phyloP scores from a whole-genome alignment of 345 rosid genomes.

The Sisymbrium irio region DNA sequence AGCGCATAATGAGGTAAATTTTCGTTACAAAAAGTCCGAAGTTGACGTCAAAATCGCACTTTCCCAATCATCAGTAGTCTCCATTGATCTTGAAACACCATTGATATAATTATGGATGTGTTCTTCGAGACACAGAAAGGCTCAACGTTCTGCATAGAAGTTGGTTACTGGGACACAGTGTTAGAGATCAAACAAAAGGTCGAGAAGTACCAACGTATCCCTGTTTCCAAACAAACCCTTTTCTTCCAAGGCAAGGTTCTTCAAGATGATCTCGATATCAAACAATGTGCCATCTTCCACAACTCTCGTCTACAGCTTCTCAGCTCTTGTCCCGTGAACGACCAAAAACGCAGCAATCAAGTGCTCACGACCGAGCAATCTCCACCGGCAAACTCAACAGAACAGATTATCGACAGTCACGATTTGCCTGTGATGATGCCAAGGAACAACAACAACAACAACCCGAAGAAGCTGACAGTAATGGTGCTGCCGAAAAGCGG shows the following conservation, averaged over 20 bases:
- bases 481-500: conserved; percentile 53
- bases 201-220: conserved; percentile 60
- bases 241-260: conserved; percentile 59
- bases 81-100: neutral
- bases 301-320: conserved; percentile 59
- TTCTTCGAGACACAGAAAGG: conserved; percentile 55
- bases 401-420: neutral
- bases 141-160: conserved; percentile 60
- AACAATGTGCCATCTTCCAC: conserved; percentile 51
- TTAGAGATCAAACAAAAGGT: conserved; percentile 73
- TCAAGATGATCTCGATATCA: conserved; percentile 57
- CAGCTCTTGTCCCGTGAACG: conserved; percentile 22
- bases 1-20: neutral
- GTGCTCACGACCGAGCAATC: neutral
- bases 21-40: neutral
- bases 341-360: neutral
- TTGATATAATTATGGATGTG: conserved; percentile 49
- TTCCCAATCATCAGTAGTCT: neutral
- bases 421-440: neutral
- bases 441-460: conserved; percentile 9
- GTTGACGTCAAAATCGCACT: neutral
- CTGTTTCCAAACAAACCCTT: conserved; percentile 54
- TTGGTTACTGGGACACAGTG: conserved; percentile 71
- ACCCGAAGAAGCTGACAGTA: conserved; percentile 52
- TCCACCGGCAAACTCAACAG: neutral